Evolutionary conservation across 208 protist genomes (phyloP), one percentile per base, ranked within the genome.

Genomic region (Angomonas desouzai): DNA sequence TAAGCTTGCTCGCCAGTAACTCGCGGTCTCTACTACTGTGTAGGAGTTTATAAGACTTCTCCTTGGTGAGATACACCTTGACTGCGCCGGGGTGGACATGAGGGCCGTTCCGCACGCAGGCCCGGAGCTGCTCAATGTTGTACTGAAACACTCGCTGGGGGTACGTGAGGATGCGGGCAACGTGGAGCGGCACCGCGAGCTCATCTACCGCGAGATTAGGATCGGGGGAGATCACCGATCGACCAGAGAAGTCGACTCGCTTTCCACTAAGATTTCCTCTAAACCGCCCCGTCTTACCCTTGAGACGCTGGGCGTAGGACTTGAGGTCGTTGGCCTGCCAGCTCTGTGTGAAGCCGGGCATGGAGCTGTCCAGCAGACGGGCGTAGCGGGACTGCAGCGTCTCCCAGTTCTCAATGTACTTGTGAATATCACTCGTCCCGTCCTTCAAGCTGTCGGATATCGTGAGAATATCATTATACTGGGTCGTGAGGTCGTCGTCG

Each of bases 211-310:
- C 76, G 18, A 99, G 65, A 76, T 99, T 99, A 2, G 98, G 99
- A 75, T 99, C 99, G 0, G 98, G 99, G 1, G 97, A 99, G 78
- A 99, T 99, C 64, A 99, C 98, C 11, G 99, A 99, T 40, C 99
- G 93, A 2, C 96, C 96, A 23, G 96, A 98, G 68, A 99, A 99
- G 75, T 99, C 96, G 0, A 99, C 99, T 53, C 99, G 97, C 74
- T 99, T 99, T 57, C 98, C 98, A 43, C 86, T 98, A 7, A 99
- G 83, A 77, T 99, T 99, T 11, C 97, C 94, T 53, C 98, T 87
- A 70, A 99, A 99, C 33, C 99, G 89, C 27, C 99, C 99, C 36
- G 97, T 80, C 78, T 99, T 99, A 43, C 99, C 99, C 70, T 99
- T 99, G 32, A 99, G 79, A 25, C 99, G 81, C 79, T 99, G 97